Evolutionary conservation across 176 grass and related monocot genomes (phyloP), one percentile per base, ranked within the genome.

Genomic region (Chrysopogon serrulatus): DNA sequence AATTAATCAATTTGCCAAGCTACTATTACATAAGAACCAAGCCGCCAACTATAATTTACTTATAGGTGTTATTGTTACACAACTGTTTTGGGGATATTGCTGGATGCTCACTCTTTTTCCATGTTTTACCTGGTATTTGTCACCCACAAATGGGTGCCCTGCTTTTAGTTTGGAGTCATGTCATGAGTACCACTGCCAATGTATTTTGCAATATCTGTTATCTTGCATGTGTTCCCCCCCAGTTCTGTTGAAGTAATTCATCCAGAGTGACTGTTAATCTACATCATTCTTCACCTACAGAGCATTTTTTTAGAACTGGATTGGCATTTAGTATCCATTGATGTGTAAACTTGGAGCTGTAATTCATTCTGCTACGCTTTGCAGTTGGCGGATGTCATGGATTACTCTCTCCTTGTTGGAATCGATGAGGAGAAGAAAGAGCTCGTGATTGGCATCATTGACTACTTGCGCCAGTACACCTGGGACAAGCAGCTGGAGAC

Each of bases 401-500:
- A 96, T 53, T 99, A 99, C 80, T 99, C 96, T 0, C 89, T 99
- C 63, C 87, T 99, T 75, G 96, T 94, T 40, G 96, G 96, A 65
- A 89, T 99, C 26, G 96, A 99, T 1, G 91, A 96, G 68, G 88
- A 92, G 59, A 85, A 84, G 60, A 94, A 94, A 83, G 93, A 99
- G 71, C 91, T 96, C 12, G 96, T 94, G 5, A 86, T 96, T 5
- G 93, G 96, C 76, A 99, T 99, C 59, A 99, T 99, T 14, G 96
- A 99, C 71, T 99, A 90, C 93, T 62, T 99, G 90, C 89, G 96
- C 34, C 96, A 99, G 21, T 99, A 96, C 89, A 99, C 93, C 31
- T 99, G 96, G 96, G 96, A 99, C 82, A 99, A 99, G 62, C 96
- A 99, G 31, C 91, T 99, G 0, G 96, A 99, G 85, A 99, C 93